Percentiles rank a stretch among this genome's conserved stretches.
Evolutionary conservation across 2,329 filamentous ascomycete genomes (phyloP).

Genomic region (Lachnellula arida): DNA sequence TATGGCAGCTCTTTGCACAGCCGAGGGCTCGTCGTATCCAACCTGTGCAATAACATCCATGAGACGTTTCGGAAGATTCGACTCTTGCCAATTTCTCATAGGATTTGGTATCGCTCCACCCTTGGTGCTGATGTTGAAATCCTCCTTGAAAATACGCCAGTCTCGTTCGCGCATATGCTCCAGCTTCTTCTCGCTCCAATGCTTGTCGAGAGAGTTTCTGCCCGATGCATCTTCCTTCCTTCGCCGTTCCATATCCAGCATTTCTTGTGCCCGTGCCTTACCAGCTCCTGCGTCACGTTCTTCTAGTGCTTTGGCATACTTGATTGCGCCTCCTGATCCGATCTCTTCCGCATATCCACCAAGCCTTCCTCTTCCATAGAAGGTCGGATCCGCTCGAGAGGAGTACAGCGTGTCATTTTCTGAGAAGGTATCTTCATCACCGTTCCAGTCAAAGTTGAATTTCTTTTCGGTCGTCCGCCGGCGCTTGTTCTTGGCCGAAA

Average conservation of each 20-base stretch:
- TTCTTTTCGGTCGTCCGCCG: constrained; percentile 91
- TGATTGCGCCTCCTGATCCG: constrained; percentile 50
- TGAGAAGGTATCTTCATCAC: constrained; percentile 83
- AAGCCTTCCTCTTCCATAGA: constrained; percentile 64
- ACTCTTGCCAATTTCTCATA: constrained; percentile 92
- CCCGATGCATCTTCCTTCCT: constrained; percentile 67
- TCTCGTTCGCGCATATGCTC: constrained; percentile 95
- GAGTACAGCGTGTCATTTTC: constrained; percentile 81
- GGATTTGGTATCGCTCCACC: constrained; percentile 89
- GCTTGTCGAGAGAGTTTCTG: constrained; percentile 76
- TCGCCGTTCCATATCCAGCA: constrained; percentile 79
- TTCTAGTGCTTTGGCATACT: constrained; percentile 65
- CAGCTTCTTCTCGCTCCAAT: constrained; percentile 92
- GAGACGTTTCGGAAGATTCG: constrained; percentile 68
- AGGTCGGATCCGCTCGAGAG: constrained; percentile 58
- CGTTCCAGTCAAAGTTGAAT: constrained; percentile 98
- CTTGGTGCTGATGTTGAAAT: constrained; percentile 95
- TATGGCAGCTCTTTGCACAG: constrained; percentile 91
- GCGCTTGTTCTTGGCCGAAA: constrained; percentile 94
- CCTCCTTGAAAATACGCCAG: constrained; percentile 99
- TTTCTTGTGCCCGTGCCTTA: constrained; percentile 67
- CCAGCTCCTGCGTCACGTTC: constrained; percentile 74
- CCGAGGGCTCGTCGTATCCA: constrained; percentile 86
- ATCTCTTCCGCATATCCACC: constrained; percentile 61
- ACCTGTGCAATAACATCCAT: constrained; percentile 78